These are phyloP conservation scores for Diaporthe citri DNA, from an alignment of 2,329 filamentous ascomycete species.

Conservation along the genomic window DNA sequence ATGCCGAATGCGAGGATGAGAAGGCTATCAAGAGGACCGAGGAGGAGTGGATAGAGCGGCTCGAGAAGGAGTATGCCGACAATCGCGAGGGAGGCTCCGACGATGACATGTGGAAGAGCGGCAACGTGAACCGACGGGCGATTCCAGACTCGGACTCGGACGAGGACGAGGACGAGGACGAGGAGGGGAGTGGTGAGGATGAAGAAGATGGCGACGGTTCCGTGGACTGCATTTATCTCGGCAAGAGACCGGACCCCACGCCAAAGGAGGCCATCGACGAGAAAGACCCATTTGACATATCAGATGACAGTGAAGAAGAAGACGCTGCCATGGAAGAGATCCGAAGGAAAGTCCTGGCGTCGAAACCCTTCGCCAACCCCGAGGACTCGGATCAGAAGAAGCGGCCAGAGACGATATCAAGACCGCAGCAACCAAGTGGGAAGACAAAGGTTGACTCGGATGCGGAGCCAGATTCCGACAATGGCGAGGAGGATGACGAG, in stretches of 20 bases:
- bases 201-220: slow-evolving; percentile 59
- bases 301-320: slow-evolving; percentile 84
- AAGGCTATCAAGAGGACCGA: slow-evolving; percentile 87
- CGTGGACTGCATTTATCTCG: slow-evolving; percentile 71
- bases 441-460: slow-evolving; percentile 80
- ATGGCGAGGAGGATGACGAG: slow-evolving; percentile 73
- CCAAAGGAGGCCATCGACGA: slow-evolving; percentile 52
- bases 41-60: slow-evolving; percentile 86
- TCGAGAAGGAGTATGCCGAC: slow-evolving; percentile 90
- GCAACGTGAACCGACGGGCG: slow-evolving; percentile 82
- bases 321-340: slow-evolving; percentile 92
- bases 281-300: slow-evolving; percentile 79
- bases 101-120: slow-evolving; percentile 89
- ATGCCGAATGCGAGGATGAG: slow-evolving; percentile 86
- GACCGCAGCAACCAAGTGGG: slow-evolving; percentile 64
- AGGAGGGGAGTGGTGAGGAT: slow-evolving; percentile 58
- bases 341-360: slow-evolving; percentile 87
- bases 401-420: slow-evolving; percentile 71
- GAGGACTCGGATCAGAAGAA: slow-evolving; percentile 63
- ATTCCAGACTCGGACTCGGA: slow-evolving; percentile 58
- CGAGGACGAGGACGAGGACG: slow-evolving; percentile 61
- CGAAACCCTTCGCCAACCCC: slow-evolving; percentile 84
- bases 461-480: slow-evolving; percentile 62
- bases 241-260: slow-evolving; percentile 60
- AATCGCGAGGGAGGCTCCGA: slow-evolving; percentile 76